These are phyloP conservation scores for Gelatoporia subvermispora DNA, from an alignment of 768 basidiomycete species.

Conservation along the genomic window DNA sequence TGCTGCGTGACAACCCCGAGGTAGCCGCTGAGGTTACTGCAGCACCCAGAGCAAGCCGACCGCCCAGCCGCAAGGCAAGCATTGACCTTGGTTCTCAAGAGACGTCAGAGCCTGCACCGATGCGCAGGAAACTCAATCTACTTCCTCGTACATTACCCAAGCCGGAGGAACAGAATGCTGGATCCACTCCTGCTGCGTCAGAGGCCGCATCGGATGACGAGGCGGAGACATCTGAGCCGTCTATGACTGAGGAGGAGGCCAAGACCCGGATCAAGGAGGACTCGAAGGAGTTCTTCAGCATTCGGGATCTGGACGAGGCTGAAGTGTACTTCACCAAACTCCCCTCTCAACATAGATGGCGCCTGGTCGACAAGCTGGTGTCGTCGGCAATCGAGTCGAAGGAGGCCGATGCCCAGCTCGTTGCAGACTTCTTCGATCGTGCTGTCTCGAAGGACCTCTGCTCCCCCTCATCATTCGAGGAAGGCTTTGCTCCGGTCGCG, in stretches of 20 bases:
- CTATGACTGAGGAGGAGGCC: constrained; percentile 64
- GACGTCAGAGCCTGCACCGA: constrained; percentile 41
- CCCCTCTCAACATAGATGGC: constrained; percentile 55
- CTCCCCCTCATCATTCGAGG: constrained; percentile 58
- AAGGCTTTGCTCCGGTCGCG: constrained; percentile 63
- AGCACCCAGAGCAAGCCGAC: constrained; percentile 43
- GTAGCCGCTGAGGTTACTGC: constrained; percentile 44
- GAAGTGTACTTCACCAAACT: constrained; percentile 80
- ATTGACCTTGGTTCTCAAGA: constrained; percentile 44
- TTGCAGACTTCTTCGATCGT: constrained; percentile 67
- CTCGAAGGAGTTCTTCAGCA: constrained; percentile 79
- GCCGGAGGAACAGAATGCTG: constrained; percentile 34
- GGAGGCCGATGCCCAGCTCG: constrained; percentile 72
- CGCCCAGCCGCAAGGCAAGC: constrained; percentile 46
- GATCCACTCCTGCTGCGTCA: constrained; percentile 43
- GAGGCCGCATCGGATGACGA: constrained; percentile 48
- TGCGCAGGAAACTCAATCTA: constrained; percentile 70
- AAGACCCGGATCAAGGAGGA: constrained; percentile 78
- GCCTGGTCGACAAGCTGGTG: constrained; percentile 73
- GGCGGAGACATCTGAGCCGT: constrained; percentile 25
- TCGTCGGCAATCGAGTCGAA: constrained; percentile 67
- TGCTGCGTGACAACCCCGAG: constrained; percentile 65
- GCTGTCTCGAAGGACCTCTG: constrained; percentile 58
- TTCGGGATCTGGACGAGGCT: constrained; percentile 82
- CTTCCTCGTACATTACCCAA: constrained; percentile 73